Evolutionary conservation across 768 basidiomycete genomes (phyloP), one percentile per base, ranked within the genome.

Genomic region (Panaeolus cyanescens): DNA sequence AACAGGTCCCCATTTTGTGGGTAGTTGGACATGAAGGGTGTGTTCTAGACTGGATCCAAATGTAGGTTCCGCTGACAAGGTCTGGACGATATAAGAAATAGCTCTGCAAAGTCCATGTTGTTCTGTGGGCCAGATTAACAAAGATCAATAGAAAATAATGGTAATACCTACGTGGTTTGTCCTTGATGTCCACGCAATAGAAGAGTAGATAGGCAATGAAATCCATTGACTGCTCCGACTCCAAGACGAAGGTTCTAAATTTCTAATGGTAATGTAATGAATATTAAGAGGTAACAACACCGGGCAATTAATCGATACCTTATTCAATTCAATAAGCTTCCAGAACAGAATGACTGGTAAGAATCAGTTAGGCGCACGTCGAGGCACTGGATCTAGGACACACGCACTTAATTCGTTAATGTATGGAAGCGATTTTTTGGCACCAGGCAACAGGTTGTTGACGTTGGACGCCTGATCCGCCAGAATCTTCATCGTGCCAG

Each of bases 271-370:
- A 68, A 53, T 15, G 34, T 32, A 19, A 34, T 31, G 19, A 58
- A 55, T 22, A 60, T 33, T 28, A 15, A 28, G 17, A 1, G 10
- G n/a, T 3, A 20, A 22, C 36, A 37, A 30, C 36, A 58, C 22
- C 2, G 54, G 53, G 30, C 22, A n/a, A 54, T 31, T 30, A 19
- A 28, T 13, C 25, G 30, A 28, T 50, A 95, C 95, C 81, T 93
- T 97, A 78, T 99, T 99, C 22, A 93, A 74, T 64, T 98, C 96
- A 36, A 97, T 78, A 73, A 94, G 85, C 75, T 95, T 92, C 96
- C 96, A 98, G 55, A 96, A 83, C 59, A 93, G 79, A 12, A 92
- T 79, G 39, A 93, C 92, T 92, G 33, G 5, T 64, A 9, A 42
- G n/a, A 25, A 34, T 33, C 65, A 53, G 33, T 34, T 7, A 7